Percentiles rank a stretch among this genome's conserved stretches.
phyloP scores from a whole-genome alignment of 768 basidiomycete species.

The Ephemerocybe angulata region DNA sequence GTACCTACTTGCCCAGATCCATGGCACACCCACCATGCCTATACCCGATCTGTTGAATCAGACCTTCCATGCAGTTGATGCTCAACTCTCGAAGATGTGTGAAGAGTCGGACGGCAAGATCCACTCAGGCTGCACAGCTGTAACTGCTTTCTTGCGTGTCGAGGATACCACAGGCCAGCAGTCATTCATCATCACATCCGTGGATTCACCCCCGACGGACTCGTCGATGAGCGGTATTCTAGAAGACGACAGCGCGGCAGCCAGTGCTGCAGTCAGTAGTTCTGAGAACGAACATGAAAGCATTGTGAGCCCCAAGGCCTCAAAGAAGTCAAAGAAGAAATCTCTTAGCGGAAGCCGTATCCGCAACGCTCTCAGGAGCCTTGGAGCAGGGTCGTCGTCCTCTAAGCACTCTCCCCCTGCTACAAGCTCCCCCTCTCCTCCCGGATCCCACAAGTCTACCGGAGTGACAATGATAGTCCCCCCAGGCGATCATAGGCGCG shows the following conservation, averaged over 20 bases:
- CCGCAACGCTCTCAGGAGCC: slow-evolving; percentile 51
- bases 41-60: slow-evolving; percentile 89
- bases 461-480: slow-evolving; percentile 38
- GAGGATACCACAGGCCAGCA: slow-evolving; percentile 79
- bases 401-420: slow-evolving; percentile 27
- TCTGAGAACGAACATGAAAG: slow-evolving; percentile 36
- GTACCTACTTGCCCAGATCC: slow-evolving; percentile 67
- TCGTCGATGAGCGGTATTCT: slow-evolving; percentile 33
- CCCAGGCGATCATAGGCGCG: slow-evolving; percentile 55
- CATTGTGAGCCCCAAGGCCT: slow-evolving; percentile 30
- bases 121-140: slow-evolving; percentile 95
- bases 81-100: slow-evolving; percentile 74
- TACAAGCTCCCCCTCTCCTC: slow-evolving; percentile 34
- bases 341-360: slow-evolving; percentile 44
- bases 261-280: slow-evolving; percentile 38
- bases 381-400: slow-evolving; percentile 39
- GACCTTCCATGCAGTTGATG: slow-evolving; percentile 93
- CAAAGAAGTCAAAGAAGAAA: slow-evolving; percentile 31
- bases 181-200: slow-evolving; percentile 49
- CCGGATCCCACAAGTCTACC: slow-evolving; percentile 26
- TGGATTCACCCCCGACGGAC: slow-evolving; percentile 26
- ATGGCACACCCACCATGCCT: slow-evolving; percentile 48
- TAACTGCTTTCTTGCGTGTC: slow-evolving; percentile 89
- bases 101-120: slow-evolving; percentile 88
- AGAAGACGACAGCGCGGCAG: slow-evolving; percentile 24